These are phyloP conservation scores for Lactarius sp. DNA, from an alignment of 768 basidiomycete species.

Conservation along the genomic window DNA sequence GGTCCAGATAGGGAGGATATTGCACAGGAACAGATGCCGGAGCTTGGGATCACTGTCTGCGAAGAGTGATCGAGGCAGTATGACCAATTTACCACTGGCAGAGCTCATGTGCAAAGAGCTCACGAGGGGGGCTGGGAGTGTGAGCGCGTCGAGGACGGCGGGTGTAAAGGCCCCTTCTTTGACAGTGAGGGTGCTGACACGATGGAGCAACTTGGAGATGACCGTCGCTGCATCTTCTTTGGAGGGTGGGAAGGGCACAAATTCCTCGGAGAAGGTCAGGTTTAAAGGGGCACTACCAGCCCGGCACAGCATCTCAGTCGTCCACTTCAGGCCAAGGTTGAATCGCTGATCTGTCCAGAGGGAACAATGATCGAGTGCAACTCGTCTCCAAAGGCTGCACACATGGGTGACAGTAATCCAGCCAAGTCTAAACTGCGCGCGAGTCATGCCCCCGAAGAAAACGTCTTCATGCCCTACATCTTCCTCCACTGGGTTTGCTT, in stretches of 20 bases:
- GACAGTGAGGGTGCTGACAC: conserved; percentile 13
- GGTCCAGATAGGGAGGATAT: conserved; percentile 6
- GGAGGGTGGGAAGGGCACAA: conserved; percentile 6
- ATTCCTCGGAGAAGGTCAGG: neutral
- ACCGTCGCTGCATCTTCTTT: neutral
- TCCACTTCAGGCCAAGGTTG: conserved; percentile 16
- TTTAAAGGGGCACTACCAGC: conserved; percentile 9
- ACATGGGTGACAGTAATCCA: conserved; percentile 21
- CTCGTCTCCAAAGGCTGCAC: conserved; percentile 18
- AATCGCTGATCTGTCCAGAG: conserved; percentile 17
- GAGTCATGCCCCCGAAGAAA: neutral
- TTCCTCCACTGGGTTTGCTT: neutral
- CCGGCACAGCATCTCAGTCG: conserved; percentile 9
- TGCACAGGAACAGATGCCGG: conserved; percentile 2
- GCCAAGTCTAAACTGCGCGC: conserved; percentile 6
- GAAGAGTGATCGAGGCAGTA: conserved; percentile 10
- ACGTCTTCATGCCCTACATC: neutral
- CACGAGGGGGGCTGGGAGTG: conserved; percentile 7
- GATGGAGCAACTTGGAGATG: conserved; percentile 11
- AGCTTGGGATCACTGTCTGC: neutral
- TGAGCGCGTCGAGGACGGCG: neutral
- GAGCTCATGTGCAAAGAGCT: conserved; percentile 2
- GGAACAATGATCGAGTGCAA: conserved; percentile 6
- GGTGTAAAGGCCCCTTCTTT: neutral
- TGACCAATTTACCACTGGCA: neutral